Evolutionary conservation across 805 yeast species (phyloP), one percentile per base, ranked within the genome.

Genomic region (Ogataea nitratoaversa): DNA sequence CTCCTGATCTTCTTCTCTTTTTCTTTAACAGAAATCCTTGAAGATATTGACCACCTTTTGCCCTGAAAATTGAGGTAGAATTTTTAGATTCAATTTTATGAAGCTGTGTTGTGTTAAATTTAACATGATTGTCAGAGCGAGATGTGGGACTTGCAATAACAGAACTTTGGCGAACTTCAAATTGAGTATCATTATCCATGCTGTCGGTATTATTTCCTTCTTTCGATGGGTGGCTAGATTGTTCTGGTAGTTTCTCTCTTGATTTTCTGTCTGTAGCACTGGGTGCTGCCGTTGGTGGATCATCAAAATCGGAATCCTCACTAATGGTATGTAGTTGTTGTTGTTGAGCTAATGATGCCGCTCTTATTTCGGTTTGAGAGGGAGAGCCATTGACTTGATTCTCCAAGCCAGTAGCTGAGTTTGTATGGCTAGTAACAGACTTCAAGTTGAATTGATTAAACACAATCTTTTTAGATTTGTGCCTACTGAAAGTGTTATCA

Each of bases 401-500:
- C n/a, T n/a, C n/a, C n/a, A n/a, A n/a, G n/a, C n/a, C n/a, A n/a
- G n/a, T n/a, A n/a, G n/a, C n/a, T n/a, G n/a, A n/a, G 13, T 13
- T 27, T 27, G 14, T 27, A 6, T 13, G 8, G 16, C 13, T n/a
- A 27, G 14, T 6, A 8, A 12, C 13, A 12, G 16, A n/a, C 13
- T 27, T 27, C 16, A 27, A 52, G 6, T 65, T 62, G 40, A 66
- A 66, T 33, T 72, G 75, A 40, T 80, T 74, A 61, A 89, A 89
- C 41, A 80, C 68, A 1, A 91, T 79, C 44, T 84, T 87, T 60
- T 91, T 93, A 34, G 88, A 80, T 18, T 81, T 82, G 24, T 83
- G 86, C 54, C 85, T 88, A 24, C 96, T 83, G 52, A 89, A 87
- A 0, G 95, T 84, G 64, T 91, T 91, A 63, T 91, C 98, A 56